Conservation (phyloP, 345 rosid genomes). For the Citrus reticulata region DNA sequence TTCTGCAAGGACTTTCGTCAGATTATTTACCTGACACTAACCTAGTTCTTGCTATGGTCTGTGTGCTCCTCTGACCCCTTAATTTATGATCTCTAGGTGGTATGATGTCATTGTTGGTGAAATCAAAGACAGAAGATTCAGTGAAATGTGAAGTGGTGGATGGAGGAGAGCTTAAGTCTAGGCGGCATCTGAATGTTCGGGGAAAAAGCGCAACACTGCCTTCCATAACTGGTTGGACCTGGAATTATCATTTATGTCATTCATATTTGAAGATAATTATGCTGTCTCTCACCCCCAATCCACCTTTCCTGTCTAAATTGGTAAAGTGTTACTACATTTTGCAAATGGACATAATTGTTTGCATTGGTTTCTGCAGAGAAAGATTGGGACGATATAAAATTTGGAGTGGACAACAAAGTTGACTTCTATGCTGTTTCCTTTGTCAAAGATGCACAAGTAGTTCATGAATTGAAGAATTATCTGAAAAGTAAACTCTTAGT, state of each 20-base stretch:
- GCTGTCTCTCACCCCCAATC: not conserved
- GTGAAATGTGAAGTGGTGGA: constrained; percentile 94
- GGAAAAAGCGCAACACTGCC: constrained; percentile 98
- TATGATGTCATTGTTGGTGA: constrained; percentile 93
- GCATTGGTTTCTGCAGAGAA: constrained; percentile 55
- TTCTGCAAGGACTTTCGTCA: not conserved
- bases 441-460: constrained; percentile 98
- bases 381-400: constrained; percentile 99
- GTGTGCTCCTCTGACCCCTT: constrained; percentile 11
- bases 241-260: constrained; percentile 1
- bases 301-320: not conserved
- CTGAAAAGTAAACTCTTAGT: constrained; percentile 47
- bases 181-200: constrained; percentile 94
- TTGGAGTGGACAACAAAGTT: constrained; percentile 94
- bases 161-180: constrained; percentile 98
- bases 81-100: constrained; percentile 58
- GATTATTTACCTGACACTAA: not conserved
- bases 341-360: constrained; percentile 6
- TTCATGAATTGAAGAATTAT: constrained; percentile 95
- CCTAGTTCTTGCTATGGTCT: not conserved
- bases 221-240: constrained; percentile 78
- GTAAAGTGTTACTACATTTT: not conserved
- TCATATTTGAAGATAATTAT: not conserved
- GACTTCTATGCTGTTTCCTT: constrained; percentile 98
- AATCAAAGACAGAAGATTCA: constrained; percentile 91